phyloP scores from a whole-genome alignment of 164 flowering plant genomes.

The Liquidambar formosana region DNA sequence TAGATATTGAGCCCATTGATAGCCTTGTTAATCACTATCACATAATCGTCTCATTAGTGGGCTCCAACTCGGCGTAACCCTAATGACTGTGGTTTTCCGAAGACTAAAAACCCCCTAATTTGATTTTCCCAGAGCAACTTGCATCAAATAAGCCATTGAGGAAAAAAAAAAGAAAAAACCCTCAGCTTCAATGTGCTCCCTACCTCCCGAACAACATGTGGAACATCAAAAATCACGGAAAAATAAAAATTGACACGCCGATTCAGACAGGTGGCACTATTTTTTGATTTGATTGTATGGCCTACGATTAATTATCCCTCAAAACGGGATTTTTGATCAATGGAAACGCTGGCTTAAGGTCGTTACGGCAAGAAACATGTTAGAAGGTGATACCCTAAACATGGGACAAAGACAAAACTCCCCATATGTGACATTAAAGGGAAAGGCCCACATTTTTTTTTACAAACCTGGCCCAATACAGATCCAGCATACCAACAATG shows the following conservation, averaged over 20 bases:
- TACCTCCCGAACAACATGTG: background rate
- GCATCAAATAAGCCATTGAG: background rate
- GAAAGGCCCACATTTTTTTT: background rate
- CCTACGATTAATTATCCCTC: background rate
- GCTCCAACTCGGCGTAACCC: too few relatives aligned
- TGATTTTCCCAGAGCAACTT: background rate
- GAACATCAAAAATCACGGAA: background rate
- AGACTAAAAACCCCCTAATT: background rate
- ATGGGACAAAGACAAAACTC: background rate
- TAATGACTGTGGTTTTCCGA: too few relatives aligned
- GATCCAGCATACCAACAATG: background rate
- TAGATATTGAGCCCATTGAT: too few relatives aligned
- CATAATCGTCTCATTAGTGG: too few relatives aligned
- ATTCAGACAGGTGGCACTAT: background rate
- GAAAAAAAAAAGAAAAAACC: too few relatives aligned
- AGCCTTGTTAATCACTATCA: too few relatives aligned
- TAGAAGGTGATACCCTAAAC: constrained; percentile 3
- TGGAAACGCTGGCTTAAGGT: background rate
- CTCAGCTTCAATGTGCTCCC: background rate
- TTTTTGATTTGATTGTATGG: background rate
- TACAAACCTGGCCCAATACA: background rate
- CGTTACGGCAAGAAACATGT: background rate
- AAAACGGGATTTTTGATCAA: background rate
- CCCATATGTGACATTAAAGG: background rate
- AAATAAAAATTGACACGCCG: background rate